Evolutionary conservation across 176 grass and related monocot genomes (phyloP).

Genomic region (Melocanna baccifera): DNA sequence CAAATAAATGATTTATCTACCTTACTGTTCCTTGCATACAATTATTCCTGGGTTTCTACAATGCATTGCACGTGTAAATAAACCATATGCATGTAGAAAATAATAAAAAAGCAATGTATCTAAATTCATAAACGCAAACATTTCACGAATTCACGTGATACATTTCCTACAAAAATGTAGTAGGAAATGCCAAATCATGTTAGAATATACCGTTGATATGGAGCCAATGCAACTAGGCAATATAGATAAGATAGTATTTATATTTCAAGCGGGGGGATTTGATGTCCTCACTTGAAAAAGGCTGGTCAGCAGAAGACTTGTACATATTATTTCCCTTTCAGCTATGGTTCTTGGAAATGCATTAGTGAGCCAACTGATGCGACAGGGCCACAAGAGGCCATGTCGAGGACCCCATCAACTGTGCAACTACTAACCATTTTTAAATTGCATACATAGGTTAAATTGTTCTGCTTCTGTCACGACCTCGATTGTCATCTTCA

Average conservation of each 20-base stretch:
- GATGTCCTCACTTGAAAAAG: not conserved
- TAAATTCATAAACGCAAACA: not conserved
- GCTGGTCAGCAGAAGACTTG: not conserved
- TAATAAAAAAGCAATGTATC: not conserved
- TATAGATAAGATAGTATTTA: not conserved
- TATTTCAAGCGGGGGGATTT: not conserved
- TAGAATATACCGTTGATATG: not conserved
- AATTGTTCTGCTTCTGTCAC: conserved; percentile 12
- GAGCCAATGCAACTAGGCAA: conserved; percentile 1
- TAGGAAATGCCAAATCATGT: not conserved
- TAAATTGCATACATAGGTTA: not conserved
- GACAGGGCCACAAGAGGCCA: not conserved
- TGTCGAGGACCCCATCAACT: not conserved
- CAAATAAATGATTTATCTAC: not conserved
- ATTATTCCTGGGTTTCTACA: not conserved
- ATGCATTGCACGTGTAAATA: not conserved
- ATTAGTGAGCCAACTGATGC: not conserved
- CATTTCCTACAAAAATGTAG: not conserved
- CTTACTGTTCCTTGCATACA: not conserved
- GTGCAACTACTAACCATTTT: conserved; percentile 7
- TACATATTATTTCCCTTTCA: conserved; percentile 4
- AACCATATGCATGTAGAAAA: not conserved
- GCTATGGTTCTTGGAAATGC: not conserved
- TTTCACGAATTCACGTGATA: not conserved
- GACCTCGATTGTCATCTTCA: not conserved